Conservation (phyloP, 2,329 filamentous ascomycete genomes). For the Pseudophaeomoniella oleicola region DNA sequence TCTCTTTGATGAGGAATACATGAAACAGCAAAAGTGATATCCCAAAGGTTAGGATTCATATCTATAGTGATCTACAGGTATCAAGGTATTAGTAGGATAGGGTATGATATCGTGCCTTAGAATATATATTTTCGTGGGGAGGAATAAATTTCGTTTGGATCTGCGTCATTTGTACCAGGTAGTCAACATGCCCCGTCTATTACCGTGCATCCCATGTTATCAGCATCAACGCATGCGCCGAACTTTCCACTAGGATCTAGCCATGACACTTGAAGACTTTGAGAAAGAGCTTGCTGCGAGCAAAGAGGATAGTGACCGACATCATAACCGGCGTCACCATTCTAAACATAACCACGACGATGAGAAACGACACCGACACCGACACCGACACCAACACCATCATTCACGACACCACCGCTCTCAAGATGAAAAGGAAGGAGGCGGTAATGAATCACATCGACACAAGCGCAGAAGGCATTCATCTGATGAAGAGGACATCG, state of each 20-base stretch:
- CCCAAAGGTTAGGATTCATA: too few species aligned
- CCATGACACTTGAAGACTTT: constrained; percentile 56
- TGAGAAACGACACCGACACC: constrained; percentile 12
- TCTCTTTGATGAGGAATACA: too few species aligned
- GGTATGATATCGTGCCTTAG: too few species aligned
- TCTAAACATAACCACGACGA: constrained; percentile 19
- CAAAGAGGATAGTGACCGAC: constrained; percentile 23
- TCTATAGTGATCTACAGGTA: too few species aligned
- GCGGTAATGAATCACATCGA: constrained; percentile 42
- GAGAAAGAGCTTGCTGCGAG: constrained; percentile 54
- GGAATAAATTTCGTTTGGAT: constrained; percentile 36
- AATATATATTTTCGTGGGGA: constrained; percentile 1
- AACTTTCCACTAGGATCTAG: too few species aligned
- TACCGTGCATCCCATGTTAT: too few species aligned
- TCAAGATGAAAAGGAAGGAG: constrained; percentile 30
- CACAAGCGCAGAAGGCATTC: constrained; percentile 51
- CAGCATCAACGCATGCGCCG: too few species aligned
- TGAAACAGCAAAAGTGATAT: too few species aligned
- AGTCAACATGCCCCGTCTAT: too few species aligned
- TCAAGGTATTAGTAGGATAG: too few species aligned
- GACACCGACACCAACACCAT: constrained; percentile 18
- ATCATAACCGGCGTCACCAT: constrained; percentile 26
- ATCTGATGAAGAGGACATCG: constrained; percentile 33
- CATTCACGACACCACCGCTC: constrained; percentile 19
- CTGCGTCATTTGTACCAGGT: too few species aligned